A percentile compares a stretch with the other conserved stretches of the same genome.
Evolutionary conservation across 2,329 filamentous ascomycete species (phyloP).

Genomic region (Aureobasidium namibiae): DNA sequence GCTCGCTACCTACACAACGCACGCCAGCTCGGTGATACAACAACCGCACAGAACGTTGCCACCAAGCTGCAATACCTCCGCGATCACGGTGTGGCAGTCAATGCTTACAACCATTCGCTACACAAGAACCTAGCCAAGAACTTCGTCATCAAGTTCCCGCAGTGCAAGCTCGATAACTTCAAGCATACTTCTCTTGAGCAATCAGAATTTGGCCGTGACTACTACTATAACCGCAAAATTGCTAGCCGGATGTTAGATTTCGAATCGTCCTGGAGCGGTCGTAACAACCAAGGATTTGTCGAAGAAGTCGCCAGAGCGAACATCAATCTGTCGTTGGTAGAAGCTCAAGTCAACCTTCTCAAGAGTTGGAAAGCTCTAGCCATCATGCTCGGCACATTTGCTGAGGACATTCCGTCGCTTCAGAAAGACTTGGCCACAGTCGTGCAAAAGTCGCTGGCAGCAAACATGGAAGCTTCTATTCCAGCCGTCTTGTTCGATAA

Average conservation of each 20-base stretch:
- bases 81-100: slow-evolving; percentile 68
- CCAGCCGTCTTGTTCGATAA: slow-evolving; percentile 76
- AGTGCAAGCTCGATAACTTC: slow-evolving; percentile 67
- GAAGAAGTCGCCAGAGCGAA: slow-evolving; percentile 82
- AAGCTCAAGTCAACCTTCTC: slow-evolving; percentile 80
- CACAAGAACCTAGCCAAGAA: slow-evolving; percentile 82
- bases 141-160: slow-evolving; percentile 67
- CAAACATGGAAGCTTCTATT: slow-evolving; percentile 64
- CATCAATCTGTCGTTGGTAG: slow-evolving; percentile 80
- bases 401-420: slow-evolving; percentile 46
- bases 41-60: slow-evolving; percentile 62
- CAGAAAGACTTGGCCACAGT: slow-evolving; percentile 66
- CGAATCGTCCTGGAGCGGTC: slow-evolving; percentile 65
- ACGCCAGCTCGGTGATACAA: slow-evolving; percentile 63
- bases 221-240: slow-evolving; percentile 74
- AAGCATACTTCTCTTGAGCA: slow-evolving; percentile 58
- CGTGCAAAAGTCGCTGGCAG: slow-evolving; percentile 65
- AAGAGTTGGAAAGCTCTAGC: slow-evolving; percentile 84
- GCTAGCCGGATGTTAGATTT: slow-evolving; percentile 69
- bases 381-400: slow-evolving; percentile 67
- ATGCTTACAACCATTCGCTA: slow-evolving; percentile 77
- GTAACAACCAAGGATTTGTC: slow-evolving; percentile 60
- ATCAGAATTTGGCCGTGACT: slow-evolving; percentile 56
- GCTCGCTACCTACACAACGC: slow-evolving; percentile 85
- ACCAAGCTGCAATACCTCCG: slow-evolving; percentile 72